Evolutionary conservation across 306 rosid genomes (phyloP).

Genomic region (Alnus rubra): DNA sequence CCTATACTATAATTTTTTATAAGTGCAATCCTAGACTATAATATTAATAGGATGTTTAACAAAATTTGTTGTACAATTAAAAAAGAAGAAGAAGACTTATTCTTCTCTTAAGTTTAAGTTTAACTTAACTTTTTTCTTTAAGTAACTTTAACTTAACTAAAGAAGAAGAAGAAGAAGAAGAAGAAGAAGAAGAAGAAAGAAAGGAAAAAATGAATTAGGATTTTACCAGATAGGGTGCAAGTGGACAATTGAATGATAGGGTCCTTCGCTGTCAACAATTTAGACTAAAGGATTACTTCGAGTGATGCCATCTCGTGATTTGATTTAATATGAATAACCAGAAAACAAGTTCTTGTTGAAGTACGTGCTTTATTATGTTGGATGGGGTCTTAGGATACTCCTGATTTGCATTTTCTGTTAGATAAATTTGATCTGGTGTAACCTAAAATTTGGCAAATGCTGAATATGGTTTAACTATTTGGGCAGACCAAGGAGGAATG

Average conservation of each 20-base stretch:
- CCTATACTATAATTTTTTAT: too few species aligned
- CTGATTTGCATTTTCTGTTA: constrained; percentile 8
- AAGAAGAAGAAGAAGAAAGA: too few species aligned
- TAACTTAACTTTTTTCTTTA: too few species aligned
- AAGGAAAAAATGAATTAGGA: too few species aligned
- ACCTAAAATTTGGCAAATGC: constrained; percentile 20
- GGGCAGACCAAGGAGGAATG: constrained; percentile 87
- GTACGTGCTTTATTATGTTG: not conserved
- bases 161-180: too few species aligned
- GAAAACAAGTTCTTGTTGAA: not conserved
- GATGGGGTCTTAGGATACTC: constrained; percentile 6
- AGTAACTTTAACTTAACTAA: too few species aligned
- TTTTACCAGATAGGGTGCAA: not conserved
- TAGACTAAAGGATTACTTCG: not conserved
- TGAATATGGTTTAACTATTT: constrained; percentile 40
- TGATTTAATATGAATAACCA: not conserved
- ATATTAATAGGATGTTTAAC: too few species aligned
- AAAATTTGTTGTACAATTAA: too few species aligned
- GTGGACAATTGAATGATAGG: not conserved
- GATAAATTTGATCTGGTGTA: not conserved
- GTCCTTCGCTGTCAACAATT: constrained; percentile 9
- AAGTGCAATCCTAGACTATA: too few species aligned
- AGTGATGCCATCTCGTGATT: not conserved
- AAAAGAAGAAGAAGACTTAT: too few species aligned
- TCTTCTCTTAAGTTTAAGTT: too few species aligned